Evolutionary conservation across 2,329 filamentous ascomycete species (phyloP).

Genomic region (Cercospora zeae-maydis): DNA sequence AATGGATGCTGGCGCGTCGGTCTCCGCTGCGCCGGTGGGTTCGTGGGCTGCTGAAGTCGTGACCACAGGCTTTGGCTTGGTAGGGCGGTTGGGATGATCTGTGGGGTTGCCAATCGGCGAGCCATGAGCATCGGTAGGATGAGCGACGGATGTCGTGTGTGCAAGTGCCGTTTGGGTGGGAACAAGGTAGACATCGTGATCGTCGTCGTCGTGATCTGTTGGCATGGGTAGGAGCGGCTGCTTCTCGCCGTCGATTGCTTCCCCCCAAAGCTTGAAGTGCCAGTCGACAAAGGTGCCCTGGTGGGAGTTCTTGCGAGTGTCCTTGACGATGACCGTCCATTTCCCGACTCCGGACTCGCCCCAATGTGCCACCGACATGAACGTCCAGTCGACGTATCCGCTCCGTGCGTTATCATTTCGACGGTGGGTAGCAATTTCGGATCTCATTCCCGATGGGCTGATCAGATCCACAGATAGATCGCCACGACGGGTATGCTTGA

Average conservation of each 20-base stretch:
- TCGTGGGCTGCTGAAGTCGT: conserved; percentile 37
- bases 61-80: conserved; percentile 46
- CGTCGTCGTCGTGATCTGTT: conserved; percentile 74
- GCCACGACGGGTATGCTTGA: conserved; percentile 79
- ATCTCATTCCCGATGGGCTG: conserved; percentile 76
- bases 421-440: conserved; percentile 76
- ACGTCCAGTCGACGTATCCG: conserved; percentile 94
- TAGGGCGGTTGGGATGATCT: conserved; percentile 51
- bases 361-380: conserved; percentile 98
- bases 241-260: conserved; percentile 71
- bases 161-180: conserved; percentile 54
- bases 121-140: conserved; percentile 47
- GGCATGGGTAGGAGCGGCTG: conserved; percentile 77
- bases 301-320: conserved; percentile 72
- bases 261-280: conserved; percentile 92
- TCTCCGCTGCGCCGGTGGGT: conserved; percentile 32
- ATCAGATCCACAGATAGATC: conserved; percentile 89
- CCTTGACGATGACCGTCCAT: conserved; percentile 89
- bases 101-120: conserved; percentile 42
- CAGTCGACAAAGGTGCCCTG: conserved; percentile 82
- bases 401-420: conserved; percentile 60
- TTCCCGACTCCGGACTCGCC: conserved; percentile 82
- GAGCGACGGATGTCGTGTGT: conserved; percentile 56
- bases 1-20: conserved; percentile 31
- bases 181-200: conserved; percentile 65